A percentile compares a stretch with the other conserved stretches of the same genome.
Conservation (phyloP, 2,329 filamentous ascomycete species). For the Penicillium sclerotiorum region DNA sequence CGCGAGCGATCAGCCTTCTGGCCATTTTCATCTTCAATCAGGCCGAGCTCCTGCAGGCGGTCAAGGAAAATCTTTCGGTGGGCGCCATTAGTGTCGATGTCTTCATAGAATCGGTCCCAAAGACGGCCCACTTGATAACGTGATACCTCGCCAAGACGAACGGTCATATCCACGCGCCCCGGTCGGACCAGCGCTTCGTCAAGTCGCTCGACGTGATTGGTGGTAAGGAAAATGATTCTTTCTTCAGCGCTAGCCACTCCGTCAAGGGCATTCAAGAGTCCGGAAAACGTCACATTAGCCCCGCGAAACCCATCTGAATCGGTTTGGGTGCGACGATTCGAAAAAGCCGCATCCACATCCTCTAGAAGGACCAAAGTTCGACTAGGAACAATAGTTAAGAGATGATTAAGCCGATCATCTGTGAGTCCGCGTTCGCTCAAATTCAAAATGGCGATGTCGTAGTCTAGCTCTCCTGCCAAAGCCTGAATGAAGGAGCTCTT, state of each 20-base stretch:
- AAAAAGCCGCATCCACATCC: constrained; percentile 89
- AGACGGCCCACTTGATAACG: constrained; percentile 80
- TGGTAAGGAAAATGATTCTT: constrained; percentile 89
- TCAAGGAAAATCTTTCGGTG: constrained; percentile 70
- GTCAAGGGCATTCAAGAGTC: constrained; percentile 81
- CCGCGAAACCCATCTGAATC: constrained; percentile 83
- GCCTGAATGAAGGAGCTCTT: constrained; percentile 98
- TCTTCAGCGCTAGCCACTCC: constrained; percentile 95
- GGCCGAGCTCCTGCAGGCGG: constrained; percentile 67
- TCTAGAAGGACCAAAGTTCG: constrained; percentile 82
- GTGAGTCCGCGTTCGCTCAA: constrained; percentile 85
- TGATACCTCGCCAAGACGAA: constrained; percentile 85
- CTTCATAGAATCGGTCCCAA: constrained; percentile 94
- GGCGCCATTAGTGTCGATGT: constrained; percentile 67
- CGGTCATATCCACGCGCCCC: constrained; percentile 89
- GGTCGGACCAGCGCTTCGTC: constrained; percentile 88
- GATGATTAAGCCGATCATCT: constrained; percentile 82
- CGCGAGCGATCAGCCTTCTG: constrained; percentile 50
- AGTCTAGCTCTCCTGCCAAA: constrained; percentile 87
- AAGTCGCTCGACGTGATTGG: constrained; percentile 87
- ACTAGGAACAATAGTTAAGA: constrained; percentile 81
- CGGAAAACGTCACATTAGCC: constrained; percentile 90
- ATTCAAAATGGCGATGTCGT: constrained; percentile 89
- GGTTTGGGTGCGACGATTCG: constrained; percentile 70
- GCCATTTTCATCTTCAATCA: constrained; percentile 64